Conservation (phyloP, 305 asterid species). For the Rubia tinctorum region DNA sequence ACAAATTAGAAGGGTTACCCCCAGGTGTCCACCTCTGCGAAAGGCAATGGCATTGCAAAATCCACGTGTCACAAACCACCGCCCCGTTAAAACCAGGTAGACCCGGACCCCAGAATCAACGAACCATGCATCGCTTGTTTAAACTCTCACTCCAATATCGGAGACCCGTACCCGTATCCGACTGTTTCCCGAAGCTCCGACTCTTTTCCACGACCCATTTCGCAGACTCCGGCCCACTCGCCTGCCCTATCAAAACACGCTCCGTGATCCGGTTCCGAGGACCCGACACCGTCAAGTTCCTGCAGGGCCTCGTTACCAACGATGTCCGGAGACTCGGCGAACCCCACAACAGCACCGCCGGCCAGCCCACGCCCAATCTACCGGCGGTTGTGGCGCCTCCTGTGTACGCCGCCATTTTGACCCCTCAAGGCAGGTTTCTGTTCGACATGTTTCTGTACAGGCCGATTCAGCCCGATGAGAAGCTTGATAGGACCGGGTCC, state of each 20-base stretch:
- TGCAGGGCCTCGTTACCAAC: conserved; percentile 82
- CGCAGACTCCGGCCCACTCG: conserved; percentile 54
- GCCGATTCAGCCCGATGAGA: conserved; percentile 57
- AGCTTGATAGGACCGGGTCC: conserved; percentile 60
- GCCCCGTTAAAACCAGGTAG: background rate
- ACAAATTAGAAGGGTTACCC: background rate
- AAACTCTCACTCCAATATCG: conserved; percentile 29
- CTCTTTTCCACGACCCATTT: conserved; percentile 44
- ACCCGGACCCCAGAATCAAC: background rate
- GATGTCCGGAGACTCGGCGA: conserved; percentile 54
- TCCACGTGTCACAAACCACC: conserved; percentile 4
- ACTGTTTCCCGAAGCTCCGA: background rate
- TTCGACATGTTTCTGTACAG: conserved; percentile 73
- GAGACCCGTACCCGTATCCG: conserved; percentile 22
- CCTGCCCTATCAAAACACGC: conserved; percentile 64
- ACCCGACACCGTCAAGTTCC: conserved; percentile 74
- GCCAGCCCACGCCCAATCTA: conserved; percentile 44
- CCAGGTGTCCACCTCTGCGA: background rate
- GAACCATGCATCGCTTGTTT: conserved; percentile 40
- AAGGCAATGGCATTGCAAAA: background rate
- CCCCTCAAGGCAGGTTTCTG: conserved; percentile 83
- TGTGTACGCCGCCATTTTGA: conserved; percentile 70
- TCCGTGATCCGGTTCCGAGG: conserved; percentile 83
- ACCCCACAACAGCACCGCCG: conserved; percentile 19
- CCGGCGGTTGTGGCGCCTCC: conserved; percentile 49